Conservation (phyloP, 116 monocot species). For the Dioscorea cayenensis region DNA sequence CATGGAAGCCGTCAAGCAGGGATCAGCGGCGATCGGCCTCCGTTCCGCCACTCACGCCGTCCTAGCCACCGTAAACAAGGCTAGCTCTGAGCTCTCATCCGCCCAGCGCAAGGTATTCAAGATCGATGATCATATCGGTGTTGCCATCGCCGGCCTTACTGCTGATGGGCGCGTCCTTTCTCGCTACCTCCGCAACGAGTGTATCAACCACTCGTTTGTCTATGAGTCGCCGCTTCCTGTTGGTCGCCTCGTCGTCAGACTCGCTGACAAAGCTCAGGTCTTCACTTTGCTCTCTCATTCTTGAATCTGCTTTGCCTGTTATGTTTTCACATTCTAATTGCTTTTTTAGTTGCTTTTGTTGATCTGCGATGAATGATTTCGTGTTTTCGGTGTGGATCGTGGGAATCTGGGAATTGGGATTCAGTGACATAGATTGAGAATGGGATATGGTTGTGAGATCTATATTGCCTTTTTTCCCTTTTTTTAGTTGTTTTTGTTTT, state of each 20-base stretch:
- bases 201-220: constrained; percentile 95
- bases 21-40: constrained; percentile 83
- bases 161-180: constrained; percentile 95
- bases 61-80: constrained; percentile 86
- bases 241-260: constrained; percentile 65
- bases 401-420: too few relatives aligned
- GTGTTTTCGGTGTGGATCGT: too few relatives aligned
- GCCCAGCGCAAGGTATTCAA: constrained; percentile 97
- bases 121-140: constrained; percentile 88
- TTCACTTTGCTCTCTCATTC: not conserved
- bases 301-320: not conserved
- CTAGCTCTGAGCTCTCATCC: constrained; percentile 88
- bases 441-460: too few relatives aligned
- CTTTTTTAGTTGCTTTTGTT: not conserved
- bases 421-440: too few relatives aligned
- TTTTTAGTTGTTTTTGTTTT: too few relatives aligned
- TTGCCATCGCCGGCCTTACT: constrained; percentile 95
- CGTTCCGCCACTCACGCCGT: constrained; percentile 75
- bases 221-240: constrained; percentile 91
- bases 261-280: constrained; percentile 99
- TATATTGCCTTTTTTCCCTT: too few relatives aligned
- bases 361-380: too few relatives aligned
- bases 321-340: not conserved
- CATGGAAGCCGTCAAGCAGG: constrained; percentile 99
- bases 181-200: constrained; percentile 81